Base-by-base conservation (phyloP, 116 monocot species). In the Phalaenopsis hybrid region DNA sequence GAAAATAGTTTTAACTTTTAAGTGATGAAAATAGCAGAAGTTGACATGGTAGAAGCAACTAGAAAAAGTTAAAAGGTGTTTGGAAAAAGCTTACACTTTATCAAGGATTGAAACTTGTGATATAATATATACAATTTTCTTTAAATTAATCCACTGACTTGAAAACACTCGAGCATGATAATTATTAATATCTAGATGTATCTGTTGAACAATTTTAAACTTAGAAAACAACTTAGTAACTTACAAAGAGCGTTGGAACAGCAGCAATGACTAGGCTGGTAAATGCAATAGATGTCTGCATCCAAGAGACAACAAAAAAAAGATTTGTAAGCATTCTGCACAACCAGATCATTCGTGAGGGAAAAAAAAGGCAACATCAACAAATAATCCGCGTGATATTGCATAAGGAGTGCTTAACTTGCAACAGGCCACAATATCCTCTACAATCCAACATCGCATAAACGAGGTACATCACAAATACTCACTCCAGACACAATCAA, bases 261-360 rank as follows among this genome's bases (percentile, higher is more conserved):
- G 85, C 86, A 82, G 89, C 96, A 84, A 89, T 76, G 75, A 96
- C 89, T 17, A 96, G 44, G 84, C 96, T 92, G 46, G 92, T 85
- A 84, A 96, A 96, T 80, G 96, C 90, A 58, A 93, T 78, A 41
- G 93, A 87, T 6, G 90, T 90, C 96, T 96, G 93, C 85, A 89
- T 61, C 52, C 61, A 59, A 68, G 76, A 80, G 43, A 77, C 4
- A 77, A 44, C 34, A 77, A n/a, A 8, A 44, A 41, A 44, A 75
- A 18, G 17, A 45, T 75, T 45, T 70, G 34, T 31, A 34, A 70
- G 70, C 41, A 72, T 25, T 67, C 3, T 67, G 13, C 67, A 67
- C 0, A 67, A 31, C 28, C 67, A 67, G 9, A 23, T 21, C 25
- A 67, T 28, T 25, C 28, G 67, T 4, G 16, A 15, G 55, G 15